Percentiles rank a stretch among this genome's conserved stretches.
Conservation (phyloP, 1,284 basidiomycete species). For the Irpex sp. region DNA sequence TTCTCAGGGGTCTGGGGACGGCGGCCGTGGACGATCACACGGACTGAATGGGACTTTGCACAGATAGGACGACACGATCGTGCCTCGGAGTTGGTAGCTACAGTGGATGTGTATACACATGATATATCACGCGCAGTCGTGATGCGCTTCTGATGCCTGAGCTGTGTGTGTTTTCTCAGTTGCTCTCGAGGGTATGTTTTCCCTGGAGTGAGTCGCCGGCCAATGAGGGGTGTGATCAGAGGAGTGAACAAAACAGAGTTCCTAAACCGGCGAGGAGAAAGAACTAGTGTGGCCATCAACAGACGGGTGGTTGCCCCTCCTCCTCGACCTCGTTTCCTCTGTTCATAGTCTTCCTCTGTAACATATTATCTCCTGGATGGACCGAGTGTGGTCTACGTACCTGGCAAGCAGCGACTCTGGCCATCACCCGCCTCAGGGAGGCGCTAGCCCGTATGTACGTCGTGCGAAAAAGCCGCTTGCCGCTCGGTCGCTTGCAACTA, state of each 20-base stretch:
- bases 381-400: conserved; percentile 49
- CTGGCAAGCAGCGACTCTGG: conserved; percentile 25
- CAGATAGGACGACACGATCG: neutral
- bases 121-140: neutral
- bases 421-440: conserved; percentile 8
- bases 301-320: neutral
- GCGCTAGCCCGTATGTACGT: conserved; percentile 19
- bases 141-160: neutral
- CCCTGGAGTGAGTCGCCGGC: neutral
- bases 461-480: conserved; percentile 17
- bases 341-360: conserved; percentile 5
- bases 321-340: neutral
- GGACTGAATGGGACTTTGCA: neutral
- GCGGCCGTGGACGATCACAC: neutral
- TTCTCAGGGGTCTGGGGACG: neutral
- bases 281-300: neutral
- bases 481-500: conserved; percentile 2
- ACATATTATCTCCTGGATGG: conserved; percentile 30
- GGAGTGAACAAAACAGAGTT: neutral
- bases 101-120: neutral
- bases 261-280: neutral
- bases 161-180: neutral
- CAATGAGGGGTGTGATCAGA: too few species aligned
- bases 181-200: neutral
- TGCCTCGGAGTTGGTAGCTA: neutral